phyloP scores from a whole-genome alignment of 176 grass and related monocot genomes.

The Raddia distichophylla region DNA sequence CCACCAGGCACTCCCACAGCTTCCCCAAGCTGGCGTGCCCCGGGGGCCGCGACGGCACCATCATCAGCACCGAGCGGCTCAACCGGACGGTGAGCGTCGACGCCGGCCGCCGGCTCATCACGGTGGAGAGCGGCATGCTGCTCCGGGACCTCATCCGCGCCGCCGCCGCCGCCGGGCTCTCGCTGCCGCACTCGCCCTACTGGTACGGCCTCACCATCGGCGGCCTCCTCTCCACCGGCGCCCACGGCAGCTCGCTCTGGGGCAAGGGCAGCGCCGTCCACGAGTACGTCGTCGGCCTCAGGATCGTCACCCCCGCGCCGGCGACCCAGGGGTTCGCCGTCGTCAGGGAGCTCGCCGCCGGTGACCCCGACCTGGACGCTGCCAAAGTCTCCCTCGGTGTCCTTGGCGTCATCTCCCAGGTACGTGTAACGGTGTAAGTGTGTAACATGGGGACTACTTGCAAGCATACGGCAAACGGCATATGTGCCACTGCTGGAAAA shows the following conservation, averaged over 20 bases:
- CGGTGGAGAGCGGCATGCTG: conserved; percentile 43
- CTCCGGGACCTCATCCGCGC: conserved; percentile 51
- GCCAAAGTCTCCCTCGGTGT: conserved; percentile 79
- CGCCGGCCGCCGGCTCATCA: conserved; percentile 3
- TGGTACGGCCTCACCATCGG: conserved; percentile 65
- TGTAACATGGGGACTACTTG: too few species aligned
- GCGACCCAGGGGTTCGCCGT: conserved; percentile 39
- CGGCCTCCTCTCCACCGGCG: conserved; percentile 58
- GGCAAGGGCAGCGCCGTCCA: conserved; percentile 73
- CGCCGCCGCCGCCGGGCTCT: conserved; percentile 48
- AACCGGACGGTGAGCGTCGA: conserved; percentile 39
- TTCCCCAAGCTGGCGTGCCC: conserved; percentile 66
- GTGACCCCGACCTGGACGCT: conserved; percentile 54
- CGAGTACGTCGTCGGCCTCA: conserved; percentile 63
- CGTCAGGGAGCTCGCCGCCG: conserved; percentile 37
- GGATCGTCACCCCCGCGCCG: conserved; percentile 59
- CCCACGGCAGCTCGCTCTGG: conserved; percentile 61
- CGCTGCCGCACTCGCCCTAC: conserved; percentile 63
- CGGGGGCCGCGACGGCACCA: conserved; percentile 41
- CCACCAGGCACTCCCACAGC: conserved; percentile 57
- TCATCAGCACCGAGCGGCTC: conserved; percentile 45
- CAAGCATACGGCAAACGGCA: too few species aligned
- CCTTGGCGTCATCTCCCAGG: conserved; percentile 76
- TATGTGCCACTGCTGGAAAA: too few species aligned
- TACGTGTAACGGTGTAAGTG: background rate